phyloP scores from a whole-genome alignment of 1,139 yeast species.

The Candida anutae region DNA sequence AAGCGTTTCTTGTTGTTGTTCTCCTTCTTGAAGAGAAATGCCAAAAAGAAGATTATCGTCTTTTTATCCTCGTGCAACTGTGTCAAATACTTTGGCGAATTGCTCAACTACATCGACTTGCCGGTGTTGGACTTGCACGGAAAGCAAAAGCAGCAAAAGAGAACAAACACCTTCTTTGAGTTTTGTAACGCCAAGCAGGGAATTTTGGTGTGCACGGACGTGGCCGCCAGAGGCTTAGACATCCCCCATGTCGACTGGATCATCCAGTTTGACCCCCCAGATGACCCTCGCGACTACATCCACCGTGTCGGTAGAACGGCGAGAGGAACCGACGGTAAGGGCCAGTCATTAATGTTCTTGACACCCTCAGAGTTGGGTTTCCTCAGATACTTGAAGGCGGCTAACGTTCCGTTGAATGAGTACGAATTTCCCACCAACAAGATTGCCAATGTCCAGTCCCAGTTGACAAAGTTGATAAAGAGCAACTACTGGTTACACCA shows the following conservation, averaged over 20 bases:
- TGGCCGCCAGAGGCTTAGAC: constrained; percentile 24
- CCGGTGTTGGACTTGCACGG: constrained; percentile 97
- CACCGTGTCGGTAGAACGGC: constrained; percentile 26
- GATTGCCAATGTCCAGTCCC: constrained; percentile 93
- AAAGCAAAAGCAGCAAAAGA: constrained; percentile 95
- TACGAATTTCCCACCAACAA: constrained; percentile 91
- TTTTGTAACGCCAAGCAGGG: constrained; percentile 88
- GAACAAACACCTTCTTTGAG: constrained; percentile 96
- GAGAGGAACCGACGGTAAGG: constrained; percentile 76
- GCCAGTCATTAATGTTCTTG: constrained; percentile 90
- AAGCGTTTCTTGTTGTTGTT: constrained; percentile 83
- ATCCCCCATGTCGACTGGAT: constrained; percentile 25
- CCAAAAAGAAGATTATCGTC: constrained; percentile 86
- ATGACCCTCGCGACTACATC: constrained; percentile 72
- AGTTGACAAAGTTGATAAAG: constrained; percentile 81
- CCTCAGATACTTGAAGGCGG: constrained; percentile 87
- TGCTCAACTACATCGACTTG: constrained; percentile 87
- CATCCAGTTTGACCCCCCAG: constrained; percentile 48
- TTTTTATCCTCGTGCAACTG: constrained; percentile 94
- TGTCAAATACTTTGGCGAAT: constrained; percentile 91
- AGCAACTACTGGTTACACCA: constrained; percentile 92
- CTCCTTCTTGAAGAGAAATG: constrained; percentile 86
- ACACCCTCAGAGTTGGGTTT: constrained; percentile 93
- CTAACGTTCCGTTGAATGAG: constrained; percentile 94
- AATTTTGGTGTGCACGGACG: constrained; percentile 22